Evolutionary conservation across 1,284 basidiomycete genomes (phyloP), one percentile per base, ranked within the genome.

Genomic region (Moniliella sp.): DNA sequence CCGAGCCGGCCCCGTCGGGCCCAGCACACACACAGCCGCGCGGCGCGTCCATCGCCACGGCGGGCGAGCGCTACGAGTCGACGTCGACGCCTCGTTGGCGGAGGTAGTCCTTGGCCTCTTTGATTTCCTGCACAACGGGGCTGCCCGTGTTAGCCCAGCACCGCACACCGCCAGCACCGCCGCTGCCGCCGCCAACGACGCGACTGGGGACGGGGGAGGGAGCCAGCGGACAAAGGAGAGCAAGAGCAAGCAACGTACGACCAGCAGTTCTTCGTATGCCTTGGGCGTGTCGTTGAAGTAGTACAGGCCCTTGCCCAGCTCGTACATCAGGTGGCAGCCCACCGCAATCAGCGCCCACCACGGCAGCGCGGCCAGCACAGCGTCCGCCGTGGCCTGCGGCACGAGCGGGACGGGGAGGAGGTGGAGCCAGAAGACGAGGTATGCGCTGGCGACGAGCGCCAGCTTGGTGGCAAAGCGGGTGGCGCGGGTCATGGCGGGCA

Each of bases 301-400:
- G 30, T 31, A 47, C n/a, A 47, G 28, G 19, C 42, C 45, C 42
- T 40, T 45, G 15, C 45, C 45, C 11, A 47, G 32, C 26, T 42
- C 28, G 34, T 31, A 45, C 12, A 47, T 33, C n/a, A 47, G 37
- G 18, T 36, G 45, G 13, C 42, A 34, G 18, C 45, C 45, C 2
- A 35, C 36, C 25, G 39, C 25, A 8, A 47, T 37, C n/a, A 47
- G 40, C 3, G 33, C 37, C 45, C 45, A 47, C 45, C 45, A 47
- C 5, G 45, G 45, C 8, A 47, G 15, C 45, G 33, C 34, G 16
- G 42, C 34, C 25, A 46, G 29, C 9, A 46, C 35, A 13, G 33
- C 29, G 4, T 35, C 30, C 15, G 32, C 15, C n/a, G 32, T 27
- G 18, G 33, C 27, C 4, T 30, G 7, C 8, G 32, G n/a, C 7